Conservation (phyloP, 371 early-diverging fungal species). For the Homolaphlyctis polyrhiza region DNA sequence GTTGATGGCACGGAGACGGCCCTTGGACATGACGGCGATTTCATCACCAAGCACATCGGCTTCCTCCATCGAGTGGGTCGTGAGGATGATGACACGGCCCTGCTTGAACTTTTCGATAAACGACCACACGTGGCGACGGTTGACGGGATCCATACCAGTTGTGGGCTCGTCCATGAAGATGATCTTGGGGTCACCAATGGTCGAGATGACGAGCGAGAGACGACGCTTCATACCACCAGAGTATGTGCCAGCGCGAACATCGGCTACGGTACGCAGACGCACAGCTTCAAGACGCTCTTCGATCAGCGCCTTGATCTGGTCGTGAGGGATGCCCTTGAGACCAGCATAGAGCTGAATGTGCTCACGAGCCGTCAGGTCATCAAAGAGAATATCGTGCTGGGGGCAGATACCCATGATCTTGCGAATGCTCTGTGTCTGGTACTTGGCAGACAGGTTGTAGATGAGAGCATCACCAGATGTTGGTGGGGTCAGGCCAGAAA, state of each 20-base stretch:
- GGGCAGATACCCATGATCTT: slow-evolving; percentile 68
- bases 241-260: slow-evolving; percentile 19
- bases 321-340: slow-evolving; percentile 50
- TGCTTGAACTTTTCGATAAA: slow-evolving; percentile 57
- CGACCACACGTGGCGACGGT: slow-evolving; percentile 60
- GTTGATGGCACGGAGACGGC: slow-evolving; percentile 49
- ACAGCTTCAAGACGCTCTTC: slow-evolving; percentile 21
- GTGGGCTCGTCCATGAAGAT: slow-evolving; percentile 43
- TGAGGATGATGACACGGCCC: slow-evolving; percentile 53
- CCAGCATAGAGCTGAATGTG: slow-evolving; percentile 60
- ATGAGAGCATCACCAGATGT: slow-evolving; percentile 56
- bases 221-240: slow-evolving; percentile 59
- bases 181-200: slow-evolving; percentile 24
- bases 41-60: slow-evolving; percentile 50
- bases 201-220: slow-evolving; percentile 36
- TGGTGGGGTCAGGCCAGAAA: slow-evolving; percentile 60
- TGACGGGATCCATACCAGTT: slow-evolving; percentile 55
- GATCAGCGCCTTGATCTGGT: slow-evolving; percentile 38
- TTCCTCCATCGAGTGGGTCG: slow-evolving; percentile 67
- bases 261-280: slow-evolving; percentile 14
- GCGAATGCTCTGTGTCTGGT: slow-evolving; percentile 55
- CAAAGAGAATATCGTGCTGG: slow-evolving; percentile 46
- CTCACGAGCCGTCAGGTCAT: slow-evolving; percentile 59
- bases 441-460: slow-evolving; percentile 43
- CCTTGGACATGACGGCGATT: slow-evolving; percentile 58